phyloP scores from a whole-genome alignment of 2,329 filamentous ascomycete species.

The Epicoccum sorghinum region DNA sequence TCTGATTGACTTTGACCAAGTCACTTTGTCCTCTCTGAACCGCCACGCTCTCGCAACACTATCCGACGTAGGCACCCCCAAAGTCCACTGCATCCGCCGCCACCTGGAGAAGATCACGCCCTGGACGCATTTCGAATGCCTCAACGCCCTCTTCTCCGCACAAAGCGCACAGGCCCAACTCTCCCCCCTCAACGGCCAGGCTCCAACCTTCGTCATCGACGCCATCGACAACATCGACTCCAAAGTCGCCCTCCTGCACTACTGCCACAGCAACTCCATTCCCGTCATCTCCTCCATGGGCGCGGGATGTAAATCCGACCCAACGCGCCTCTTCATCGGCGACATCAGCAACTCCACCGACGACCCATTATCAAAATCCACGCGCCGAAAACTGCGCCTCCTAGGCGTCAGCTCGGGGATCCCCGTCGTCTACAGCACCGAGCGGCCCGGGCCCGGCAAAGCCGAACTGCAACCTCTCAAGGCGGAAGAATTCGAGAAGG shows the following conservation, averaged over 20 bases:
- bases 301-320: slow-evolving; percentile 88
- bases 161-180: slow-evolving; percentile 70
- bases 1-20: slow-evolving; percentile 96
- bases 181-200: slow-evolving; percentile 67
- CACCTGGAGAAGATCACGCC: slow-evolving; percentile 85
- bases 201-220: slow-evolving; percentile 89
- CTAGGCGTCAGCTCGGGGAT: slow-evolving; percentile 84
- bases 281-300: slow-evolving; percentile 95
- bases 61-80: slow-evolving; percentile 89
- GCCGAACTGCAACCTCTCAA: slow-evolving; percentile 84
- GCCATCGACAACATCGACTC: slow-evolving; percentile 99
- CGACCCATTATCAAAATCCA: slow-evolving; percentile 85
- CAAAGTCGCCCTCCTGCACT: slow-evolving; percentile 88
- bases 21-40: slow-evolving; percentile 91
- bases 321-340: slow-evolving; percentile 83
- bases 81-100: slow-evolving; percentile 82
- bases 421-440: slow-evolving; percentile 89
- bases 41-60: slow-evolving; percentile 94
- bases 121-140: slow-evolving; percentile 88
- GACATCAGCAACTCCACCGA: slow-evolving; percentile 90
- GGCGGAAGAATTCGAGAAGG: slow-evolving; percentile 87
- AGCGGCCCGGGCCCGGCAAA: slow-evolving; percentile 88
- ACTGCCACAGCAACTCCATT: slow-evolving; percentile 78
- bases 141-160: slow-evolving; percentile 81
- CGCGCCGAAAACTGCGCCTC: slow-evolving; percentile 76